phyloP scores from a whole-genome alignment of 768 basidiomycete species.

The Suillus subalutaceus region DNA sequence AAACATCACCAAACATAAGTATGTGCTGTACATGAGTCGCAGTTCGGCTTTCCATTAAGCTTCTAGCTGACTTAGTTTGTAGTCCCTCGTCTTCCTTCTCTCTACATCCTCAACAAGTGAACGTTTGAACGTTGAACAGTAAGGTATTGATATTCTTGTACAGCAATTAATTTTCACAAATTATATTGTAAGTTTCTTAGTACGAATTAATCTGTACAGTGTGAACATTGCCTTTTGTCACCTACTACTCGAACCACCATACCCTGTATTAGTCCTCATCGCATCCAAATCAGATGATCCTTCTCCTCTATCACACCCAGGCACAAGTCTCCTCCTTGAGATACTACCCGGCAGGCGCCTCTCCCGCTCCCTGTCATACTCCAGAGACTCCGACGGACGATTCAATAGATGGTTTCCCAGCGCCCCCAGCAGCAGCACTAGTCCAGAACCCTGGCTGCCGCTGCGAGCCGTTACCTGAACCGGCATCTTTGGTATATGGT shows the following conservation, averaged over 20 bases:
- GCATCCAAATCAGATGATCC: constrained; percentile 69
- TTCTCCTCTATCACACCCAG: constrained; percentile 54
- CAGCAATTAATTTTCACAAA: no score
- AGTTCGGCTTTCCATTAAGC: not conserved
- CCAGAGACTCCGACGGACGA: constrained; percentile 31
- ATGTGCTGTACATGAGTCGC: not conserved
- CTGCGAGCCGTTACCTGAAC: constrained; percentile 31
- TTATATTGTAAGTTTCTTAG: no score
- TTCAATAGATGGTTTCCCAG: constrained; percentile 63
- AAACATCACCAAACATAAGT: constrained; percentile 2
- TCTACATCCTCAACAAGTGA: not conserved
- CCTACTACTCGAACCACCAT: constrained; percentile 76
- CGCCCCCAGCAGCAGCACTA: constrained; percentile 74
- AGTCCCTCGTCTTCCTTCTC: not conserved
- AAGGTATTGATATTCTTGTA: no score
- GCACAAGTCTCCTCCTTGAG: constrained; percentile 26
- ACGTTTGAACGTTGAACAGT: no score
- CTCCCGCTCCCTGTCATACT: constrained; percentile 66
- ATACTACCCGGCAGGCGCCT: constrained; percentile 31
- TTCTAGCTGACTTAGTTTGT: no score
- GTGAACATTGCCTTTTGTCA: constrained; percentile 30
- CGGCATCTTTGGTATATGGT: constrained; percentile 52
- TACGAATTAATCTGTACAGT: no score
- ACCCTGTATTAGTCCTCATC: constrained; percentile 77
- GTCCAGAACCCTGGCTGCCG: constrained; percentile 86